Evolutionary conservation across 352 stramenopile species (phyloP).

Genomic region (Pseudoperonospora humuli): DNA sequence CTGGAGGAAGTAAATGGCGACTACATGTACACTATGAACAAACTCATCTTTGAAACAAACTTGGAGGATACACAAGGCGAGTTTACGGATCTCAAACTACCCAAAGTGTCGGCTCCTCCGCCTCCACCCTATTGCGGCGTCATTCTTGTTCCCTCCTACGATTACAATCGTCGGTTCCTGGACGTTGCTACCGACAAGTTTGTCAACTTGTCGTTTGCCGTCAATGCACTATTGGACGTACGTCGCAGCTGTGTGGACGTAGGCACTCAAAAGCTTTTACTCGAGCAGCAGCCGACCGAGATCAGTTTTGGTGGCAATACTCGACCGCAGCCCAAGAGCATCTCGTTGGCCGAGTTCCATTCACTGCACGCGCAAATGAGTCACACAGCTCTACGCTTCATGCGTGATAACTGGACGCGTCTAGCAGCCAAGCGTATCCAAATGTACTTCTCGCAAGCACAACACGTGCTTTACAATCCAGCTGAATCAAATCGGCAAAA

Average conservation of each 20-base stretch:
- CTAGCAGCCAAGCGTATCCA: slow-evolving; percentile 70
- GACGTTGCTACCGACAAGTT: slow-evolving; percentile 43
- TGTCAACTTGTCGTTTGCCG: too few relatives aligned
- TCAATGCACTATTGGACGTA: slow-evolving; percentile 69
- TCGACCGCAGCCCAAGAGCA: slow-evolving; percentile 27
- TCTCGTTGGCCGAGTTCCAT: slow-evolving; percentile 67
- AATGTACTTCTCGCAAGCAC: slow-evolving; percentile 40
- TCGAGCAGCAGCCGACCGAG: slow-evolving; percentile 62
- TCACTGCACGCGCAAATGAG: slow-evolving; percentile 64
- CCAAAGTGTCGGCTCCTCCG: slow-evolving; percentile 9
- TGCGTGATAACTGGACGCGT: slow-evolving; percentile 74
- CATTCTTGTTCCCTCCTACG: slow-evolving; percentile 40
- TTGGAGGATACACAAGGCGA: slow-evolving; percentile 49
- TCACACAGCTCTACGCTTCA: slow-evolving; percentile 58
- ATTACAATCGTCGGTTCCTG: slow-evolving; percentile 66
- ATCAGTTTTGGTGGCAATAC: slow-evolving; percentile 41
- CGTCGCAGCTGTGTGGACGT: slow-evolving; percentile 61
- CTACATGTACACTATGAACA: slow-evolving; percentile 92
- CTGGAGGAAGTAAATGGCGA: slow-evolving; percentile 87
- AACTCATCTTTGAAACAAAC: slow-evolving; percentile 83
- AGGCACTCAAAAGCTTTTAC: slow-evolving; percentile 49
- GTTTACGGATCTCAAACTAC: slow-evolving; percentile 46
- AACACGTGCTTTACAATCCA: slow-evolving; percentile 56
- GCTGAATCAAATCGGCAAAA: slow-evolving; percentile 53
- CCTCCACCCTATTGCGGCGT: slow-evolving; percentile 47